Evolutionary conservation across 2,329 filamentous ascomycete genomes (phyloP), one percentile per base, ranked within the genome.

Genomic region (Nemania diffusa): DNA sequence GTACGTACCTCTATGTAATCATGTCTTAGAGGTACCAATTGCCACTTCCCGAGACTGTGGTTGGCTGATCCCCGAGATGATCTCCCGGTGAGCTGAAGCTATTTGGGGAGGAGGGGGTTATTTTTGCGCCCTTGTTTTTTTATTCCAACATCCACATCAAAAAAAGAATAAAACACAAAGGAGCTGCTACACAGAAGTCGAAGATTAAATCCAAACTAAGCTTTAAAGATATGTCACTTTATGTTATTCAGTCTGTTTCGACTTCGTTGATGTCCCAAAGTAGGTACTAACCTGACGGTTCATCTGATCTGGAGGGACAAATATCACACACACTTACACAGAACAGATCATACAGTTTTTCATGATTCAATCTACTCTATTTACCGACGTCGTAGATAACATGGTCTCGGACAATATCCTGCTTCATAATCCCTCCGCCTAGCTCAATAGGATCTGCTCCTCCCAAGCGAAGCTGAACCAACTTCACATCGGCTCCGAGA

Each of bases 11-110:
- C 17, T 40, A 40, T 15, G 37, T 17, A 40, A 15, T 11, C 15
- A 15, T 11, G 37, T 27, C 6, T 22, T 24, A 22, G 17, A 40
- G 22, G 6, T 50, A 50, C n/a, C 20, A 26, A 27, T 24, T 17
- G 5, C 34, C 20, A 57, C 22, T 46, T 69, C 55, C 63, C 59
- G 51, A 63, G 46, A 52, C 44, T 44, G 26, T 69, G 66, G 66
- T 65, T 65, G 65, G 58, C 57, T 58, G 44, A 53, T 59, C 27
- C 34, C 53, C 57, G 24, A 63, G 66, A 52, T 48, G 63, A 69
- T 69, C 63, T 66, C 40, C 63, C 66, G 63, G 5, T 29, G 40
- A 44, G 40, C 40, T 44, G 40, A 44, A 44, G n/a, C 6, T 20
- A 17, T 44, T 44, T 44, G n/a, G 17, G 40, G 17, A 9, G 29